These are phyloP conservation scores for Lyophyllum semitale DNA, from an alignment of 768 basidiomycete genomes.

Conservation along the genomic window DNA sequence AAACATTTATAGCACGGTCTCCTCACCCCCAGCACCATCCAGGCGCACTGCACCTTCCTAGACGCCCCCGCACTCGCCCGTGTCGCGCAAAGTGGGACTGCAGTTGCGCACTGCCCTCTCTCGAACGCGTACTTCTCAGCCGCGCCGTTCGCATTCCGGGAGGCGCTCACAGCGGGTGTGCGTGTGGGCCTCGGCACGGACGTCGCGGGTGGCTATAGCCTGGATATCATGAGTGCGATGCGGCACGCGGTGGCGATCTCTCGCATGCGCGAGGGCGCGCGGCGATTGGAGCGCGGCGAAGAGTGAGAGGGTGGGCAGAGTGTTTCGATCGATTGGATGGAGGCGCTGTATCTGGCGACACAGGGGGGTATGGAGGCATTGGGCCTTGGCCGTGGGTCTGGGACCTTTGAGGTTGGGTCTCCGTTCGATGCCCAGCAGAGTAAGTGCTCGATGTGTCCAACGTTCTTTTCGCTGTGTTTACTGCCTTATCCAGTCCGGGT, in stretches of 20 bases:
- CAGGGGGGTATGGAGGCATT: conserved; percentile 76
- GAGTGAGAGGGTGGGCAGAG: conserved; percentile 14
- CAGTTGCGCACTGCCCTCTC: conserved; percentile 86
- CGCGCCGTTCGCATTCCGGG: conserved; percentile 65
- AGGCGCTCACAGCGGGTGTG: conserved; percentile 65
- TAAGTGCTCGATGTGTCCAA: conserved; percentile 34
- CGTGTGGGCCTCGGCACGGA: conserved; percentile 84
- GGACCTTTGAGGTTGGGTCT: conserved; percentile 58
- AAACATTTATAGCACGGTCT: conserved; percentile 48
- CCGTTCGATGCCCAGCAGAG: conserved; percentile 79
- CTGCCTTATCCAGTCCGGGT: conserved; percentile 41
- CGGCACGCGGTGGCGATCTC: conserved; percentile 74
- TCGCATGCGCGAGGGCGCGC: conserved; percentile 61
- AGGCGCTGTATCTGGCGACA: conserved; percentile 80
- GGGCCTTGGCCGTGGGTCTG: conserved; percentile 47
- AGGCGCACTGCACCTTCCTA: conserved; percentile 91
- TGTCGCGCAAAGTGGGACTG: conserved; percentile 50
- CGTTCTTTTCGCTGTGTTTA: neutral
- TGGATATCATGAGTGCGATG: conserved; percentile 81
- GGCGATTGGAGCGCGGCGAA: conserved; percentile 23
- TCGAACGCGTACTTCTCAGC: conserved; percentile 89
- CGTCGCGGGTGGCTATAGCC: conserved; percentile 82
- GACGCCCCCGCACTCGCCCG: conserved; percentile 47
- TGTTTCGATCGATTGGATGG: conserved; percentile 77
- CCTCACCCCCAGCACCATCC: conserved; percentile 65